A percentile compares a stretch with the other conserved stretches of the same genome.
Conservation (phyloP, 768 basidiomycete genomes). For the Cystofilobasidium ferigula region DNA sequence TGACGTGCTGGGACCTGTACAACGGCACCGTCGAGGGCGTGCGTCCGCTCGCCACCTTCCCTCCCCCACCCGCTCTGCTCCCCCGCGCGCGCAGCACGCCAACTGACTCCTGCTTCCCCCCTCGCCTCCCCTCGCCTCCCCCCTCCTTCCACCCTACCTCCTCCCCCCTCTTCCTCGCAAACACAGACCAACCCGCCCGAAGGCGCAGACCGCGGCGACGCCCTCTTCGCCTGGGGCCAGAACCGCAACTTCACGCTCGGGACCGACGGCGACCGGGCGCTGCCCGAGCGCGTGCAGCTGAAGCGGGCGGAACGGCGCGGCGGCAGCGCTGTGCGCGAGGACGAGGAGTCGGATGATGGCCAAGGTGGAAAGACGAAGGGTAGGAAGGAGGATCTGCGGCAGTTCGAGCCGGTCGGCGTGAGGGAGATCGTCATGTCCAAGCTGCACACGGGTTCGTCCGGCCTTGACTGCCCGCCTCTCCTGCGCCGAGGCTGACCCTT, state of each 20-base stretch:
- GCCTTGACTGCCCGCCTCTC: neutral
- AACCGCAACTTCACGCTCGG: constrained; percentile 82
- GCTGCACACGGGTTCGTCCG: constrained; percentile 62
- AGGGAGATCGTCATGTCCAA: constrained; percentile 68
- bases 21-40: constrained; percentile 68
- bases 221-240: constrained; percentile 71
- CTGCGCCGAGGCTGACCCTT: neutral
- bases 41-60: constrained; percentile 13
- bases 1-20: constrained; percentile 84
- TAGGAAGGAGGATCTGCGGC: constrained; percentile 39
- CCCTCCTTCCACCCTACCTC: too few relatives aligned
- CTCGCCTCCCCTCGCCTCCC: too few relatives aligned
- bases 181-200: constrained; percentile 36
- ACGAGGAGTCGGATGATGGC: neutral
- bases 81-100: too few relatives aligned
- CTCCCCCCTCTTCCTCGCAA: neutral
- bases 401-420: constrained; percentile 47
- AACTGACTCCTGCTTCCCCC: too few relatives aligned
- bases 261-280: constrained; percentile 57
- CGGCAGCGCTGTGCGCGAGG: neutral
- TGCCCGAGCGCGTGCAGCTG: constrained; percentile 66
- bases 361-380: constrained; percentile 26
- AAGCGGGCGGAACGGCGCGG: constrained; percentile 17
- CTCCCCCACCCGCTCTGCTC: neutral
- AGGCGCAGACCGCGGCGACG: constrained; percentile 34